Base-by-base conservation (phyloP, 345 rosid genomes). In the Zanthoxylum bungeanum region DNA sequence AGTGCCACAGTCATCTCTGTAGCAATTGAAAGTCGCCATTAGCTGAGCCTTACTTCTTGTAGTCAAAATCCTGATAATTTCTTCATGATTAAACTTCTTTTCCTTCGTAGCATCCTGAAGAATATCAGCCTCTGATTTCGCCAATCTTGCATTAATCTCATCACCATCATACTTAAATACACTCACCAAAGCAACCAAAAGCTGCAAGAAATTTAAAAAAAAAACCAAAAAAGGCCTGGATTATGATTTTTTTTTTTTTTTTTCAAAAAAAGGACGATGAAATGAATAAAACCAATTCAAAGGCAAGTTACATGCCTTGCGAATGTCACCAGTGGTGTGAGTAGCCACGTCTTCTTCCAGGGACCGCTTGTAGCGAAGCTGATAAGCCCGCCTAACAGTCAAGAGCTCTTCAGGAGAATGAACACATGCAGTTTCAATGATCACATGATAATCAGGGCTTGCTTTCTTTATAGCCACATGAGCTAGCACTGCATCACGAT, bases 261-360 rank as follows among this genome's bases (percentile, higher is more conserved):
- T n/a, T n/a, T n/a, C n/a, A n/a, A n/a, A n/a, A n/a, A n/a, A n/a
- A n/a, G n/a, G n/a, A n/a, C n/a, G n/a, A n/a, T 14, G 49, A 44
- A 44, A 14, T n/a, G 49, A 44, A n/a, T n/a, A n/a, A 44, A 44
- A 14, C 16, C 19, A 44, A 42, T 12, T 14, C 49, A 44, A 44
- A 69, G 1, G 40, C n/a, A n/a, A n/a, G n/a, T n/a, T n/a, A n/a
- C 81, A 2, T 79, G 68, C 92, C 91, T 82, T 85, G 66, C 88
- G 85, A 46, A 77, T 25, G 47, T 90, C 91, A 1, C 89, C 89
- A 1, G 75, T 34, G 74, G 88, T 88, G 58, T 81, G 87, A 16
- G 87, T 81, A 4, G 91, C 91, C 9, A 88, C 85, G 52, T 86
- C 92, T 81, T 90, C 96, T 62, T 90, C 96, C 77, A 90, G 25